phyloP scores from a whole-genome alignment of 139 green algal species.

The Choricystis sp. region DNA sequence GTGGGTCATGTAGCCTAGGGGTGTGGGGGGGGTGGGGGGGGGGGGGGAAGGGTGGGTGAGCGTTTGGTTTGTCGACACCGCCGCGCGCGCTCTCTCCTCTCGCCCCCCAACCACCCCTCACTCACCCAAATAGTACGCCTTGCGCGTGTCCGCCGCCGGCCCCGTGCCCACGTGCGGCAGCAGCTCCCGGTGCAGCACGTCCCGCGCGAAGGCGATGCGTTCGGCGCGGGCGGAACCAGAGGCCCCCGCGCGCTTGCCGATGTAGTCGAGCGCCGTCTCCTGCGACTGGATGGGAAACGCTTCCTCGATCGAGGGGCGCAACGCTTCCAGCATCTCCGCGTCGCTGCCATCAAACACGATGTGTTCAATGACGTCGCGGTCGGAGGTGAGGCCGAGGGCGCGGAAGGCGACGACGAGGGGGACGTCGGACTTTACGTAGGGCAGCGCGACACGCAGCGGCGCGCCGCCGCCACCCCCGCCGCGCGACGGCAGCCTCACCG shows the following conservation, averaged over 20 bases:
- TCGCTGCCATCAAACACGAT: slow-evolving; percentile 77
- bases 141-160: slow-evolving; percentile 58
- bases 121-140: slow-evolving; percentile 61
- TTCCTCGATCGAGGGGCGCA: slow-evolving; percentile 88
- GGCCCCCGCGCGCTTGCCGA: slow-evolving; percentile 66
- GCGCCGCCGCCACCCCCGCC: slow-evolving; percentile 26
- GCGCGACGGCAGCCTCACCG: slow-evolving; percentile 57
- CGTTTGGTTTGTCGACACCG: no score
- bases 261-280: slow-evolving; percentile 90
- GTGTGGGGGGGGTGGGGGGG: no score
- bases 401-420: slow-evolving; percentile 80
- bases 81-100: no score
- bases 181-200: slow-evolving; percentile 92
- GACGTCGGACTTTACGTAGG: slow-evolving; percentile 68
- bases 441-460: slow-evolving; percentile 41
- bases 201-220: slow-evolving; percentile 77
- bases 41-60: no score
- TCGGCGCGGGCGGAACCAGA: slow-evolving; percentile 48
- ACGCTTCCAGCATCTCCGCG: slow-evolving; percentile 84
- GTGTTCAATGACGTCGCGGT: slow-evolving; percentile 77
- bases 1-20: slow-evolving; percentile 54
- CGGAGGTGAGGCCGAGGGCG: slow-evolving; percentile 61
- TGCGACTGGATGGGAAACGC: slow-evolving; percentile 76
- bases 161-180: slow-evolving; percentile 84
- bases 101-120: no score